A percentile compares a stretch with the other conserved stretches of the same genome.
Conservation (phyloP, 179 eudicot species). For the Amaranthus tricolor region DNA sequence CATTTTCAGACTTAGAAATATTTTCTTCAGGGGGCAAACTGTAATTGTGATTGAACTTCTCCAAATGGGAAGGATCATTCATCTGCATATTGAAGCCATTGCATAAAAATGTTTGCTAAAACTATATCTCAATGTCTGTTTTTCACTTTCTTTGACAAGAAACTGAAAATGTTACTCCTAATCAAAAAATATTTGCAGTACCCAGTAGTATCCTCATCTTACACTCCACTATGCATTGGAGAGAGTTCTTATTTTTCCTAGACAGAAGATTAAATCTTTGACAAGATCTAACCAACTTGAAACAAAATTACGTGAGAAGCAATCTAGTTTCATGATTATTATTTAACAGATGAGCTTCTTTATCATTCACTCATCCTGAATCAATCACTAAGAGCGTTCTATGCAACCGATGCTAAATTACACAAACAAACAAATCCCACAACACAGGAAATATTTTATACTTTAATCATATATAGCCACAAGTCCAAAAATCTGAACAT, state of each 20-base stretch:
- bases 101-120: slow-evolving; percentile 10
- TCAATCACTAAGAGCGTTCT: not conserved
- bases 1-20: slow-evolving; percentile 26
- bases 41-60: slow-evolving; percentile 66
- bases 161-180: not conserved
- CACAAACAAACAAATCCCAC: not conserved
- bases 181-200: not conserved
- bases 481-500: not conserved
- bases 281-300: not conserved
- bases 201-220: not conserved
- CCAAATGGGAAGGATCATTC: slow-evolving; percentile 71
- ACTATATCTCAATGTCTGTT: not conserved
- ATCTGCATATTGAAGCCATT: slow-evolving; percentile 44
- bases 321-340: not conserved
- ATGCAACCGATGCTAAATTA: not conserved
- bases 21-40: slow-evolving; percentile 42
- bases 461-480: not conserved
- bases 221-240: too few species aligned
- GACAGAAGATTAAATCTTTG: too few species aligned
- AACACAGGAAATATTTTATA: not conserved
- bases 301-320: not conserved
- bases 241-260: too few species aligned
- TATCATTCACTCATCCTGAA: not conserved
- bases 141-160: not conserved
- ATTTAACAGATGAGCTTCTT: not conserved